Percentiles rank a stretch among this genome's conserved stretches.
These are phyloP conservation scores for Cladosporium halotolerans DNA, from an alignment of 2,329 filamentous ascomycete species.

Conservation along the genomic window DNA sequence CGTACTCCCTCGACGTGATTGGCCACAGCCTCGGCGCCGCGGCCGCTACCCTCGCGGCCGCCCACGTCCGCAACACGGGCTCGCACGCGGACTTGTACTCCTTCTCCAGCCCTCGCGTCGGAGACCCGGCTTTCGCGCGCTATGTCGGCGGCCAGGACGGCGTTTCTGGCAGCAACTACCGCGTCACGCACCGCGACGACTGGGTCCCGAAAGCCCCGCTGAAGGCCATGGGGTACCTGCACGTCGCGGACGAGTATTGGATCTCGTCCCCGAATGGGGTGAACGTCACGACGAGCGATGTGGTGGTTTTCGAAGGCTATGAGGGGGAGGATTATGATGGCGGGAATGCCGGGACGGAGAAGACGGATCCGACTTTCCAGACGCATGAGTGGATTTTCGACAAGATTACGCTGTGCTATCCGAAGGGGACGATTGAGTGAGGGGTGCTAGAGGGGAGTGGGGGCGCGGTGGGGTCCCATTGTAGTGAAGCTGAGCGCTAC, in stretches of 20 bases:
- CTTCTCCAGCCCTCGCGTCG: neutral
- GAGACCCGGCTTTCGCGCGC: neutral
- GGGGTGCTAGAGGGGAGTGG: conserved; percentile 47
- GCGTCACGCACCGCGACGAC: neutral
- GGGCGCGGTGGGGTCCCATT: conserved; percentile 71
- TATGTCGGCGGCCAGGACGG: neutral
- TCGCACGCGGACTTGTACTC: neutral
- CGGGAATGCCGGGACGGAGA: neutral
- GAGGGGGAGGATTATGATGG: neutral
- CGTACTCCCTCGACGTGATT: neutral
- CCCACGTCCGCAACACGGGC: neutral
- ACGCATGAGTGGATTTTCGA: neutral
- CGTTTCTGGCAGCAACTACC: neutral
- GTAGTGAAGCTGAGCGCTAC: conserved; percentile 55
- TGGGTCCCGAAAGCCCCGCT: neutral
- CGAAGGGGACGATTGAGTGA: neutral
- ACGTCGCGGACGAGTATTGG: neutral
- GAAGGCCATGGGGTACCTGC: neutral
- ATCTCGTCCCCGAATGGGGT: neutral
- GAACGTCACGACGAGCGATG: neutral
- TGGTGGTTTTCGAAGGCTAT: neutral
- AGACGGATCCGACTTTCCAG: neutral
- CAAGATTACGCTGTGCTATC: neutral
- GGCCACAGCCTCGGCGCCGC: neutral
- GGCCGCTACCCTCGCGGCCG: neutral